Base-by-base conservation (phyloP, 148 eudicot genomes). In the Nyssa sinensis region DNA sequence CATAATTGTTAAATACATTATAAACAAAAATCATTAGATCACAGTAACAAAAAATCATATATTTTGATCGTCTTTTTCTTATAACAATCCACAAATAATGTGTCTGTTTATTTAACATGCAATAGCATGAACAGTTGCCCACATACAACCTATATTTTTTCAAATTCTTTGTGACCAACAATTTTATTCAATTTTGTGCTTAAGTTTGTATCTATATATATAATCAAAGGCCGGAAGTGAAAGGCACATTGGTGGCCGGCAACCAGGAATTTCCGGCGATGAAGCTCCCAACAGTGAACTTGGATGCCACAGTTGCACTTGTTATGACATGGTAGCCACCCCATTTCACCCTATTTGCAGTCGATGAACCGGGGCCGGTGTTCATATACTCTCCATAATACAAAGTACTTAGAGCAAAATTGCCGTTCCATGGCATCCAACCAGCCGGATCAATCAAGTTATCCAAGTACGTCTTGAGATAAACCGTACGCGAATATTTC, bases 361-460 rank as follows among this genome's bases (percentile, higher is more conserved):
- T 89, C 0, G 85, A 80, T 0, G 98, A 80, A 0, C 98, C 98
- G 1, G 94, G 84, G 11, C 97, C 97, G 7, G 91, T 85, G 55
- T 93, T 91, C 44, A 76, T 74, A 34, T 88, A 93, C 82, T 93
- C 98, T 0, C 86, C 98, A 57, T 93, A 93, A 64, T 91, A 91
- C 75, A 91, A 79, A 2, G 98, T 91, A 30, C 71, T 74, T 5
- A 91, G 74, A 2, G 94, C 97, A 34, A 93, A 93, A 74, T 69
- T 75, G 1, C 94, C 98, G 47, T 77, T 80, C 98, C 98, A 93
- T 10, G 84, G 81, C 33, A 77, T 28, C 98, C 98, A 93, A 49
- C 98, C 98, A 0, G 80, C 86, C 0, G 97, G 84, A 37, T 83
- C 47, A 29, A 89, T 64, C 28, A 91, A 71, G n/a, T 82, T 62